Conservation (phyloP, 352 stramenopile genomes). For the Globisporangium irregulare region DNA sequence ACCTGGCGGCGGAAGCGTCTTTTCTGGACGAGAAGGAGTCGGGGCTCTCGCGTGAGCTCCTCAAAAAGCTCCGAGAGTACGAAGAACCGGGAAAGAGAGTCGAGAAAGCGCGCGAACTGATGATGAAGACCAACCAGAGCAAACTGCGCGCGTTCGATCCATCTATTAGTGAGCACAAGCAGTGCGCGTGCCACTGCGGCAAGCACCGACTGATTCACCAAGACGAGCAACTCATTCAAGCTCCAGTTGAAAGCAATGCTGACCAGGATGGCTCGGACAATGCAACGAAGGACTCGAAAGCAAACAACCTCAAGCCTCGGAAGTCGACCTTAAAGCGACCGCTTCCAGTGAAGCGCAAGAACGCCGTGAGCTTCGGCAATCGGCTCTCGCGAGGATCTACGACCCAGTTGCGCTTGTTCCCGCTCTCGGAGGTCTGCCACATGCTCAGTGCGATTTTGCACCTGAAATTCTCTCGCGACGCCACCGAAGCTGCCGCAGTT, state of each 20-base stretch:
- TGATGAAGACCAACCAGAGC: slow-evolving; percentile 18
- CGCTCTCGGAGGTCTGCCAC: slow-evolving; percentile 56
- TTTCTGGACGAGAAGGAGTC: slow-evolving; percentile 30
- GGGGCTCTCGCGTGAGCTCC: slow-evolving; percentile 21
- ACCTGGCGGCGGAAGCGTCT: slow-evolving; percentile 46
- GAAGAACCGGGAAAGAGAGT: slow-evolving; percentile 43
- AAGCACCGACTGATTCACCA: slow-evolving; percentile 34
- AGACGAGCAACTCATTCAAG: slow-evolving; percentile 14
- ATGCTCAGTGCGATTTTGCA: slow-evolving; percentile 59
- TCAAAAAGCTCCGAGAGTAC: slow-evolving; percentile 31
- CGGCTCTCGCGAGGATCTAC: slow-evolving; percentile 33
- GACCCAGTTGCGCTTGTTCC: slow-evolving; percentile 39
- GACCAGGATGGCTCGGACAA: neutral
- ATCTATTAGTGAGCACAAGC: neutral
- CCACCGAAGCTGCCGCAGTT: slow-evolving; percentile 18
- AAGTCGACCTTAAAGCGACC: slow-evolving; percentile 32
- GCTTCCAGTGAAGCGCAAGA: slow-evolving; percentile 37
- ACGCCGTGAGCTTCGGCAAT: slow-evolving; percentile 40
- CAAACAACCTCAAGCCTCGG: slow-evolving; percentile 16
- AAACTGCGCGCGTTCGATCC: neutral
- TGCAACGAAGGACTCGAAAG: slow-evolving; percentile 17
- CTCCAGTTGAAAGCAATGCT: neutral
- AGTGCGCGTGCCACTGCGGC: slow-evolving; percentile 49
- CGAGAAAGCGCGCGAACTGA: slow-evolving; percentile 43
- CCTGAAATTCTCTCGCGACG: slow-evolving; percentile 56